Conservation (phyloP, 257 asterid species). For the Solanum bukasovii region DNA sequence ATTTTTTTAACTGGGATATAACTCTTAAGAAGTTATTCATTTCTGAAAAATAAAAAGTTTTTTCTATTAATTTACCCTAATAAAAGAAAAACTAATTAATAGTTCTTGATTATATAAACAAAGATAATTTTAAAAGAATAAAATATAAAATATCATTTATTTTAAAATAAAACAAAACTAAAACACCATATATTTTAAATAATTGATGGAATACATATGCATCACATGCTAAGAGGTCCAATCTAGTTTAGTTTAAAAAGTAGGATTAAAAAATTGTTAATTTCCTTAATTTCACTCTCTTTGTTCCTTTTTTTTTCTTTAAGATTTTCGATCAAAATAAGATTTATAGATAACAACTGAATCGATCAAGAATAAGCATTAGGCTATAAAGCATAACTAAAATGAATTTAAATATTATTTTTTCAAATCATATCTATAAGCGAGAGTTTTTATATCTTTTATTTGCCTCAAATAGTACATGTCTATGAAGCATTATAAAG, state of each 20-base stretch:
- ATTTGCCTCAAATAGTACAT: too few relatives aligned
- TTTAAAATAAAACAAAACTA: too few relatives aligned
- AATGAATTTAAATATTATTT: too few relatives aligned
- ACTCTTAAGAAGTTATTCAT: neutral
- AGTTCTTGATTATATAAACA: neutral
- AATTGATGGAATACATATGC: slow-evolving; percentile 21
- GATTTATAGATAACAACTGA: neutral
- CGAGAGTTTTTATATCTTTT: too few relatives aligned
- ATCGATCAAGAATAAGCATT: too few relatives aligned
- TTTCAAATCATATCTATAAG: too few relatives aligned
- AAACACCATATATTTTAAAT: neutral
- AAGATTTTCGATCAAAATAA: neutral
- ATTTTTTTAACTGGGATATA: neutral
- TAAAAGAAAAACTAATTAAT: too few relatives aligned
- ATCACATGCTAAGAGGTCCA: slow-evolving; percentile 37
- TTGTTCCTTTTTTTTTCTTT: neutral
- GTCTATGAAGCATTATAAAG: too few relatives aligned
- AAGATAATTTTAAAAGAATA: too few relatives aligned
- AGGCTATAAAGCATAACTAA: too few relatives aligned
- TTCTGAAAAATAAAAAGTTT: too few relatives aligned
- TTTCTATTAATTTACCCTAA: neutral
- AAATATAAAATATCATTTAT: too few relatives aligned
- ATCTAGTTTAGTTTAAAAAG: neutral
- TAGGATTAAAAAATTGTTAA: neutral
- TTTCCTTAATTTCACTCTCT: neutral